Base-by-base conservation (phyloP, 2,329 filamentous ascomycete species). In the Venturiaceae sp. region DNA sequence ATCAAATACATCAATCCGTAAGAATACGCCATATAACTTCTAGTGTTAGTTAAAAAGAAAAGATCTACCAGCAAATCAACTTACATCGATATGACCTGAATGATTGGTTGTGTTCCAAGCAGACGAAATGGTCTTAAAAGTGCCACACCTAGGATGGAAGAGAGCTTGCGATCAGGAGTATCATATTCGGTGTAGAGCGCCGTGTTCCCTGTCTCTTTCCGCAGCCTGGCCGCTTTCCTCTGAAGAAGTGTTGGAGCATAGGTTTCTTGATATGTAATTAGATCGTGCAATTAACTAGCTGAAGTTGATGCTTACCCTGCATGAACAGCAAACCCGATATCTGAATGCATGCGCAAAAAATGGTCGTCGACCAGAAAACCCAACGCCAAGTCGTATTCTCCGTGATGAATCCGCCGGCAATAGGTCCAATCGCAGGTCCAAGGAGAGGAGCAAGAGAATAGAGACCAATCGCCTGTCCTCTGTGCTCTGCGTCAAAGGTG, bases 311-410 rank as follows among this genome's bases (percentile, higher is more conserved):
- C 2, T 84, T 87, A 66, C 88, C 86, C 58, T 78, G 77, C 5
- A 0, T 75, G 62, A 85, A 78, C 67, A 84, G 80, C 53, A 88
- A 68, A 5, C 85, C 86, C 8, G 79, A 71, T 11, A 78, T 60
- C 66, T 87, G 84, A 55, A 90, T 80, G 13, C 81, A 60, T 1
- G 76, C 85, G 59, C 83, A 82, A 32, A 75, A 75, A 59, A 89
- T 85, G 1, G 83, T 82, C 1, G 83, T 86, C 0, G 82, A 76
- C 71, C 80, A 88, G 72, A 90, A 90, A 8, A 83, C 81, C 87
- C 87, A 90, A 34, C 86, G 79, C 87, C 87, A 90, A 1, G 79
- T 83, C 5, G 78, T 82, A 62, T 80, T 74, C 64, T 85, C 72
- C 0, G 83, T 77, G 30, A 88, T 83, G 66, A 84, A 87, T 0